Base-by-base conservation (phyloP, 2,329 filamentous ascomycete genomes). In the Thelonectria blattea region DNA sequence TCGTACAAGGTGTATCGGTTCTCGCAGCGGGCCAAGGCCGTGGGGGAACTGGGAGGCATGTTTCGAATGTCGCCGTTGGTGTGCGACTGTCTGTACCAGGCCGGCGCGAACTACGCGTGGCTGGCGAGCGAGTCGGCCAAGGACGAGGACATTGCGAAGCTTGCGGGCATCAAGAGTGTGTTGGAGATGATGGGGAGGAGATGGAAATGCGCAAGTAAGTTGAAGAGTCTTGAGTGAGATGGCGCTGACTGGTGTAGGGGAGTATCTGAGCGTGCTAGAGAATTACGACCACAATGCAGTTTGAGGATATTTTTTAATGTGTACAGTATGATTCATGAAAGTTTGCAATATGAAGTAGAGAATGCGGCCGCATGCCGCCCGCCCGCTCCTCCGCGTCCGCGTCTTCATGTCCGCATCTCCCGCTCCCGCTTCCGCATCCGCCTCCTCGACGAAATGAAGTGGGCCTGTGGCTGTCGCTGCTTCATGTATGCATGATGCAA, bases 41-140 rank as follows among this genome's bases (percentile, higher is more conserved):
- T 50, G 1, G 46, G 24, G n/a, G 32, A 37, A 8, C 9, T 56
- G 46, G 53, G 53, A 12, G 53, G 53, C 2, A 50, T 56, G 53
- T 12, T 50, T 17, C 34, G 30, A 12, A 45, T 48, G 53, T 20
- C 37, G 11, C 53, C 53, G 9, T 27, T 56, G 9, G 32, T 56
- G 10, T 56, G 53, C 15, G 24, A 56, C 27, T 56, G 46, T 22
- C 53, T 56, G 1, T 56, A 56, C 27, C 37, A 50, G 14, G 46
- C 46, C 4, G 48, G 47, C 10, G 47, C 55, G 14, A 57, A 20
- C 30, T 57, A 57, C n/a, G 15, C 43, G 17, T 50, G 55, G 48
- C 12, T 39, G 22, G 41, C 8, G 1, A 8, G 10, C 24, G 47
- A 57, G 41, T 51, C 39, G 15, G 34, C 42, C 3, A 37, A 34